These are phyloP conservation scores for Candida nanaspora DNA, from an alignment of 805 yeast genomes.

Conservation along the genomic window DNA sequence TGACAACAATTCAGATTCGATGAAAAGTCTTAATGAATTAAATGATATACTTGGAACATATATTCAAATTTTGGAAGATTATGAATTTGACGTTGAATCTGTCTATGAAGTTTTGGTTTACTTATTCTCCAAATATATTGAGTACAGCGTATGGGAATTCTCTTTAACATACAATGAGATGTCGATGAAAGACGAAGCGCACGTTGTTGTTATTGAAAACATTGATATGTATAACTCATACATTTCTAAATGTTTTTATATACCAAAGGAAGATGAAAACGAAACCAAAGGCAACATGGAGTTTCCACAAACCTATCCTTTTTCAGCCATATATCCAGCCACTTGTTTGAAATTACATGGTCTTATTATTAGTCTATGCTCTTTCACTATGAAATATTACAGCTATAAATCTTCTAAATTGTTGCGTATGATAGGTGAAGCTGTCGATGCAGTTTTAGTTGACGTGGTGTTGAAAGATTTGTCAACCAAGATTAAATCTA, in stretches of 20 bases:
- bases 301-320: slow-evolving; percentile 69
- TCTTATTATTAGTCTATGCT: slow-evolving; percentile 54
- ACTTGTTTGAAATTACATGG: slow-evolving; percentile 70
- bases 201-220: slow-evolving; percentile 72
- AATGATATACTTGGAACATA: slow-evolving; percentile 64
- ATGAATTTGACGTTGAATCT: slow-evolving; percentile 50
- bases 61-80: slow-evolving; percentile 69
- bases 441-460: slow-evolving; percentile 64
- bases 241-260: slow-evolving; percentile 32
- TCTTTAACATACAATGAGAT: slow-evolving; percentile 51
- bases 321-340: slow-evolving; percentile 82
- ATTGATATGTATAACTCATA: slow-evolving; percentile 53
- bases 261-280: slow-evolving; percentile 8
- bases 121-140: slow-evolving; percentile 56
- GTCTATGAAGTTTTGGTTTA: slow-evolving; percentile 56
- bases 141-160: slow-evolving; percentile 47
- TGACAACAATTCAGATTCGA: slow-evolving; percentile 31
- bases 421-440: slow-evolving; percentile 49
- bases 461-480: slow-evolving; percentile 61
- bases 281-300: slow-evolving; percentile 15
- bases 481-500: slow-evolving; percentile 52
- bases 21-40: slow-evolving; percentile 42
- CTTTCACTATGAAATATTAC: slow-evolving; percentile 59
- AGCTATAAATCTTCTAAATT: slow-evolving; percentile 54
- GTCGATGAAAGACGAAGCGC: slow-evolving; percentile 75